A percentile compares a stretch with the other conserved stretches of the same genome.
Evolutionary conservation across 2,329 filamentous ascomycete species (phyloP).

Genomic region (Epichloe hybrida): DNA sequence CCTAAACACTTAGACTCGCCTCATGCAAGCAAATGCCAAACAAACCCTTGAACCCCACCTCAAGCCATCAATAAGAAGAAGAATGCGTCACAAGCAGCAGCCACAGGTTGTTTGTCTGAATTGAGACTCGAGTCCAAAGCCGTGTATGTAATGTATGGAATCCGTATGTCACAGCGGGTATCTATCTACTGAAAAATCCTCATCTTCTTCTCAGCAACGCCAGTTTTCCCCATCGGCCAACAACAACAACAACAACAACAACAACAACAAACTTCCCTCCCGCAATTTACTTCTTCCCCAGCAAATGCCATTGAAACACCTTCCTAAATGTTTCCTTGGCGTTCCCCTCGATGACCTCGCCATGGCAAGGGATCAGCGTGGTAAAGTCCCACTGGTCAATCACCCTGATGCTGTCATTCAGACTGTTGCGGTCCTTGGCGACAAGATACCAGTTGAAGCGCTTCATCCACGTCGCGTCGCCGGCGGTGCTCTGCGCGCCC

Average conservation of each 20-base stretch:
- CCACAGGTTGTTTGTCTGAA: too few relatives aligned
- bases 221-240: neutral
- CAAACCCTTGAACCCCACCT: too few relatives aligned
- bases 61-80: too few relatives aligned
- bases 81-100: neutral
- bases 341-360: constrained; percentile 64
- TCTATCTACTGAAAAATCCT: too few relatives aligned
- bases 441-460: constrained; percentile 69
- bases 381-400: constrained; percentile 77
- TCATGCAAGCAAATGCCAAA: too few relatives aligned
- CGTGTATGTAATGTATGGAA: too few relatives aligned
- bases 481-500: constrained; percentile 45
- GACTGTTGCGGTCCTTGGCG: constrained; percentile 50
- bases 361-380: constrained; percentile 81
- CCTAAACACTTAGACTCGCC: too few relatives aligned
- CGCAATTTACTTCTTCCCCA: constrained; percentile 14
- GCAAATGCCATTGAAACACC: constrained; percentile 73
- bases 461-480: constrained; percentile 61
- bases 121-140: too few relatives aligned
- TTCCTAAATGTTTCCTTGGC: constrained; percentile 66
- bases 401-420: constrained; percentile 52
- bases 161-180: too few relatives aligned
- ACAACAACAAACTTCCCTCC: neutral
- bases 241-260: neutral
- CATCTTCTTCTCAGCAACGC: too few relatives aligned